Percentiles rank a stretch among this genome's conserved stretches.
Evolutionary conservation across 1,139 yeast species (phyloP).

Genomic region (Spathaspora sp.): DNA sequence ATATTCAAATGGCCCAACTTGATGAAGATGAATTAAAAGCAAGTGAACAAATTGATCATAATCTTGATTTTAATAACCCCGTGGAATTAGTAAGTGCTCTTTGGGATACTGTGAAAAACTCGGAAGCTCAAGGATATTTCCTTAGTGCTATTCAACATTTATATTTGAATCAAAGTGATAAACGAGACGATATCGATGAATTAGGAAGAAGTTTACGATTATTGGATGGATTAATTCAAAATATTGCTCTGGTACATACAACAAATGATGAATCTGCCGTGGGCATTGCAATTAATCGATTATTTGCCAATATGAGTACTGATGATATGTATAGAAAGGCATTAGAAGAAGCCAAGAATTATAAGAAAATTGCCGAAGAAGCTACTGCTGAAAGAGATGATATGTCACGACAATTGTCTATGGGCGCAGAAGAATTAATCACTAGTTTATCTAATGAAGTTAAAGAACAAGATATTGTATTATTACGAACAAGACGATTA

Average conservation of each 20-base stretch:
- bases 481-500: constrained; percentile 65
- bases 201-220: constrained; percentile 68
- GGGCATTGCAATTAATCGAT: constrained; percentile 78
- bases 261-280: constrained; percentile 74
- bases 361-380: constrained; percentile 69
- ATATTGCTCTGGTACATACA: constrained; percentile 66
- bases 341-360: constrained; percentile 64
- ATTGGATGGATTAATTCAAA: constrained; percentile 80
- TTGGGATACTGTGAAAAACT: constrained; percentile 69
- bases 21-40: constrained; percentile 69
- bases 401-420: constrained; percentile 66
- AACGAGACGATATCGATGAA: constrained; percentile 47
- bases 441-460: constrained; percentile 69
- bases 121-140: constrained; percentile 71
- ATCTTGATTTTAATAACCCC: constrained; percentile 72
- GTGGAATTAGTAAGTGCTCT: constrained; percentile 65
- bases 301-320: constrained; percentile 77
- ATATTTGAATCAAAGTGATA: constrained; percentile 68
- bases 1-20: constrained; percentile 62
- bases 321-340: constrained; percentile 90
- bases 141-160: constrained; percentile 82
- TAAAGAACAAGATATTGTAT: constrained; percentile 68
- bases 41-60: constrained; percentile 58
- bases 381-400: constrained; percentile 85
- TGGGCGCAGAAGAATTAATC: constrained; percentile 85